These are phyloP conservation scores for Grosmannia penicillata DNA, from an alignment of 2,329 filamentous ascomycete genomes.

Conservation along the genomic window DNA sequence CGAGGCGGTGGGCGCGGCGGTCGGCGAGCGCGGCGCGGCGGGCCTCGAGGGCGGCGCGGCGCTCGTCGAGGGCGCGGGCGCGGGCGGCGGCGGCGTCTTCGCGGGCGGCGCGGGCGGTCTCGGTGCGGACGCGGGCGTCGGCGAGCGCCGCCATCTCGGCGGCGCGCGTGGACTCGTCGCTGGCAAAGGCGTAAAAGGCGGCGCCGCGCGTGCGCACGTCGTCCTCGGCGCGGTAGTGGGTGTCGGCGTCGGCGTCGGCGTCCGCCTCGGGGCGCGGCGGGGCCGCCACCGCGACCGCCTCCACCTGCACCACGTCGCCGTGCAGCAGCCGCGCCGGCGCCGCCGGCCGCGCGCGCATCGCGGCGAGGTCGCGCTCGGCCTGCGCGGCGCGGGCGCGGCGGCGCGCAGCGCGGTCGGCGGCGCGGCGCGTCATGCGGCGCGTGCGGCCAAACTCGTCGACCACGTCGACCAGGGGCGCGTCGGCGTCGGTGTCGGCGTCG, in stretches of 20 bases:
- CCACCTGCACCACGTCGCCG: conserved; percentile 70
- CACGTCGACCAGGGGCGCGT: conserved; percentile 61
- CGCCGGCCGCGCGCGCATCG: conserved; percentile 51
- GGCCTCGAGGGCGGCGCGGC: not conserved
- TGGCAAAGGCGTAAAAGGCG: conserved; percentile 82
- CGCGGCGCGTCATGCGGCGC: conserved; percentile 53
- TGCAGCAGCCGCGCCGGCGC: conserved; percentile 60
- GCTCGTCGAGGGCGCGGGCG: conserved; percentile 46
- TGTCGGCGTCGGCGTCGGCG: conserved; percentile 26
- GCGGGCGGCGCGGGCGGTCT: conserved; percentile 40
- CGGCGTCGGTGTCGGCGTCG: conserved; percentile 55
- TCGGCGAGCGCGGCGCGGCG: conserved; percentile 15
- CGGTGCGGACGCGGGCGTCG: conserved; percentile 52
- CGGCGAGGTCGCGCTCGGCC: conserved; percentile 44
- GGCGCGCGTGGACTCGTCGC: conserved; percentile 49
- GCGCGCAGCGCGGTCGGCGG: conserved; percentile 50
- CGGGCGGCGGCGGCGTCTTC: conserved; percentile 43
- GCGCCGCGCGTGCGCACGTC: conserved; percentile 82
- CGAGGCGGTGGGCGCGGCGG: conserved; percentile 20
- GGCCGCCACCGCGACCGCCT: conserved; percentile 64
- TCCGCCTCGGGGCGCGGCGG: conserved; percentile 54
- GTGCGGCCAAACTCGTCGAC: conserved; percentile 87
- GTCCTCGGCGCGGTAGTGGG: conserved; percentile 71
- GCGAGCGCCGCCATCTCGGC: conserved; percentile 63
- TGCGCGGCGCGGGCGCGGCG: conserved; percentile 33